phyloP scores from a whole-genome alignment of 129 eudicot species.

The Saposhnikovia divaricata region DNA sequence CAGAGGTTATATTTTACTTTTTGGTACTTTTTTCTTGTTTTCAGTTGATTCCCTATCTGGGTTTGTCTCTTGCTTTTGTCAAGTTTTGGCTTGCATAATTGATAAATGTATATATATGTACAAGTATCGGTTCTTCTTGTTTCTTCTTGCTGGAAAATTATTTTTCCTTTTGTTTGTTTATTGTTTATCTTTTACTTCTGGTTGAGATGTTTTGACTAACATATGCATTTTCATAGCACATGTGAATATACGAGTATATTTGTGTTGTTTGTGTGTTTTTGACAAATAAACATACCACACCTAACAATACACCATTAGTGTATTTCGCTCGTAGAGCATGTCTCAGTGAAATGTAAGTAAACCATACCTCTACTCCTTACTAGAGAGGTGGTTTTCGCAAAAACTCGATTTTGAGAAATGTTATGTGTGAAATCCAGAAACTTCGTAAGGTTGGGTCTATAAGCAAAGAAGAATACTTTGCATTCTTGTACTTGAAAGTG shows the following conservation, averaged over 20 bases:
- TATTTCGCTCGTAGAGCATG: neutral
- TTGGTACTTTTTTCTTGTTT: neutral
- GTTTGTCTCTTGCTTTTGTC: neutral
- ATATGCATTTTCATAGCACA: neutral
- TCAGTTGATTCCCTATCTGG: neutral
- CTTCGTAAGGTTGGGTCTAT: neutral
- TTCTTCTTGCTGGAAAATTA: neutral
- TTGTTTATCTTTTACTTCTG: neutral
- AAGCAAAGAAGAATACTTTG: neutral
- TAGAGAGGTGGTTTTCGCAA: neutral
- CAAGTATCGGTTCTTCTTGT: neutral
- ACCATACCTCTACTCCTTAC: neutral
- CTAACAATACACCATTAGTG: neutral
- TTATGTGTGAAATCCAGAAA: neutral
- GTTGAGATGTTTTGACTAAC: neutral
- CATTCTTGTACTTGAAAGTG: neutral
- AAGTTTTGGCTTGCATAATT: neutral
- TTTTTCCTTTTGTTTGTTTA: neutral
- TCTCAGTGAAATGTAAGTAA: neutral
- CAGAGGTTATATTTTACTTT: constrained; percentile 9
- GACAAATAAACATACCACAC: neutral
- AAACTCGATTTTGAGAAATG: neutral
- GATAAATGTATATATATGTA: neutral
- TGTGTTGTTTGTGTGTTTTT: neutral
- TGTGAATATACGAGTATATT: neutral